phyloP scores from a whole-genome alignment of 1,284 basidiomycete species.

The Melampsora medusae region DNA sequence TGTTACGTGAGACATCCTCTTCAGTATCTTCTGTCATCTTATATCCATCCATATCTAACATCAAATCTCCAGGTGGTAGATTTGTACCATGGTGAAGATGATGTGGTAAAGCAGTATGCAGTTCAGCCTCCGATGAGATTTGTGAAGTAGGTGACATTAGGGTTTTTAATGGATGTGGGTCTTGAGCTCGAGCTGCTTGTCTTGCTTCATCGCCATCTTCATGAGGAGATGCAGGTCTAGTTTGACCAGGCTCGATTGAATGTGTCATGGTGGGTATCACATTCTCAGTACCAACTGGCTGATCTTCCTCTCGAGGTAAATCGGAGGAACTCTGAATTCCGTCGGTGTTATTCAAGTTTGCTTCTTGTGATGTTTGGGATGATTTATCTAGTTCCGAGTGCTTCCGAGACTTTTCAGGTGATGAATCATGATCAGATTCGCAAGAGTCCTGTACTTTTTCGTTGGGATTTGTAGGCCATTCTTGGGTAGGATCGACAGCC shows the following conservation, averaged over 20 bases:
- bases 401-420: not conserved
- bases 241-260: not conserved
- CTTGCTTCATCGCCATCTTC: conserved; percentile 8
- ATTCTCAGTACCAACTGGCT: not conserved
- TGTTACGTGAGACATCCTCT: not conserved
- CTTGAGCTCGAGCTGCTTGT: not conserved
- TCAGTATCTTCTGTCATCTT: conserved; percentile 29
- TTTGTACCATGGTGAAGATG: conserved; percentile 11
- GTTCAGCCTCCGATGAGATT: not conserved
- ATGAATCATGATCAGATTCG: not conserved
- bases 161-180: not conserved
- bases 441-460: not conserved
- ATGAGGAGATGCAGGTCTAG: not conserved
- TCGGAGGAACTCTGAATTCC: not conserved
- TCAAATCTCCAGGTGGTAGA: conserved; percentile 20
- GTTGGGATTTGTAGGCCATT: not conserved
- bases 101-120: not conserved
- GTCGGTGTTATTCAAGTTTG: not conserved
- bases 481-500: conserved; percentile 5
- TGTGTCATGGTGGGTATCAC: not conserved
- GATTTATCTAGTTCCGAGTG: not conserved
- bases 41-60: conserved; percentile 44
- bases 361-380: not conserved
- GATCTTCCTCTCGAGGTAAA: not conserved
- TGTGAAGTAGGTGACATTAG: conserved; percentile 9